Percentiles rank a stretch among this genome's conserved stretches.
These are phyloP conservation scores for Nemania diffusa DNA, from an alignment of 2,329 filamentous ascomycete genomes.

Conservation along the genomic window DNA sequence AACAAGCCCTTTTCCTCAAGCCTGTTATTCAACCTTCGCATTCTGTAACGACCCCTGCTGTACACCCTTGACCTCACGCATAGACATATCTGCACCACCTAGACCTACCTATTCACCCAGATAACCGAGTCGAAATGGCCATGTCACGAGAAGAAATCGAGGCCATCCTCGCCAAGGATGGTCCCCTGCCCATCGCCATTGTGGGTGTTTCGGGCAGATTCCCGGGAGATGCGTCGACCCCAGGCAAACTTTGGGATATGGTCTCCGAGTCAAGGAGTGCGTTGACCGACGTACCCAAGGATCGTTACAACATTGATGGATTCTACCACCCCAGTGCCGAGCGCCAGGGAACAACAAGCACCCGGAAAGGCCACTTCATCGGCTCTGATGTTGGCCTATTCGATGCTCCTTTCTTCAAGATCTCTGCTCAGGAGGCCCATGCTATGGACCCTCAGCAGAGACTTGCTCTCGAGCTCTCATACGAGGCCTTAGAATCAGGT, in stretches of 20 bases:
- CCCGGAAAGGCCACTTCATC: constrained; percentile 46
- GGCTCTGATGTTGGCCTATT: constrained; percentile 44
- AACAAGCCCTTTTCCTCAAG: constrained; percentile 33
- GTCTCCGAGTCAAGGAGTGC: constrained; percentile 44
- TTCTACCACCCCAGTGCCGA: constrained; percentile 46
- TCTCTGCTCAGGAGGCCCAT: constrained; percentile 45
- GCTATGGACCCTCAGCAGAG: constrained; percentile 51
- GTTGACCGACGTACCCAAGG: constrained; percentile 44
- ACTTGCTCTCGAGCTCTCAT: constrained; percentile 48
- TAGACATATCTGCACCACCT: constrained; percentile 19
- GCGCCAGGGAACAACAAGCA: constrained; percentile 44
- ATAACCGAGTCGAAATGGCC: constrained; percentile 36
- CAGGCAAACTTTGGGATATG: constrained; percentile 46
- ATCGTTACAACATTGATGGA: constrained; percentile 46
- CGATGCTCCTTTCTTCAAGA: constrained; percentile 47
- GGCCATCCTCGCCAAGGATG: constrained; percentile 43
- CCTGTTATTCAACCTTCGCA: constrained; percentile 37
- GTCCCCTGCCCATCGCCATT: constrained; percentile 44
- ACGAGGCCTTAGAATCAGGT: constrained; percentile 48
- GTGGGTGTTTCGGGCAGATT: constrained; percentile 47
- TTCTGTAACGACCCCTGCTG: constrained; percentile 30
- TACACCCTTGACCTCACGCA: constrained; percentile 25
- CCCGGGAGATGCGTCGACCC: constrained; percentile 45
- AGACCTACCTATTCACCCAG: constrained; percentile 2
- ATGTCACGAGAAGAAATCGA: constrained; percentile 41